Conservation (phyloP, 2,329 filamentous ascomycete species). For the Diaporthe citri region DNA sequence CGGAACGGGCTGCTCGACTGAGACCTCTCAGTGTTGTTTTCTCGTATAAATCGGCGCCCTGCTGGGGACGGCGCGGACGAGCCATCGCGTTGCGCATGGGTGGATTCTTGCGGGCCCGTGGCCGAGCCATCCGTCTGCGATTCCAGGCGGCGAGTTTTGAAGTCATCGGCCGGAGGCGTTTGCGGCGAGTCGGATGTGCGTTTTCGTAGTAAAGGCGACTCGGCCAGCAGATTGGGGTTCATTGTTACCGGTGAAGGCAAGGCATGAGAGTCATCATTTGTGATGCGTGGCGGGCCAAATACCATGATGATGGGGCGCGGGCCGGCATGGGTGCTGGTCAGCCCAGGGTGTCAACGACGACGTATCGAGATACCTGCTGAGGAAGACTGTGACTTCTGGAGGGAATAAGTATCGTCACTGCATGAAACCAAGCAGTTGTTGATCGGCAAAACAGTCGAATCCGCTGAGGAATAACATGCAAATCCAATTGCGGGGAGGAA, state of each 20-base stretch:
- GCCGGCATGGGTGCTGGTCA: conserved; percentile 31
- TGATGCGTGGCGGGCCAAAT: conserved; percentile 19
- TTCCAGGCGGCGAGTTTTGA: conserved; percentile 4
- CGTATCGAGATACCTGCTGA: not conserved
- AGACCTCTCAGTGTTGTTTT: conserved; percentile 30
- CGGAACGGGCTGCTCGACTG: conserved; percentile 50
- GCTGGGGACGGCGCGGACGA: conserved; percentile 10
- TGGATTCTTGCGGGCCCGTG: not conserved
- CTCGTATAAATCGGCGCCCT: conserved; percentile 40
- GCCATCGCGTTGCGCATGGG: not conserved
- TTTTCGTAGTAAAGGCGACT: conserved; percentile 11
- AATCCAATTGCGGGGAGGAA: conserved; percentile 5
- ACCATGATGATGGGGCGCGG: conserved; percentile 30
- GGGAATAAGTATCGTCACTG: not conserved
- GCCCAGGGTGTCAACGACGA: not conserved
- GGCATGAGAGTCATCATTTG: conserved; percentile 32
- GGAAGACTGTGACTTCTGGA: not conserved
- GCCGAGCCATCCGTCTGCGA: not conserved
- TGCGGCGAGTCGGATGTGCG: conserved; percentile 10
- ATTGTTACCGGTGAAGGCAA: conserved; percentile 18
- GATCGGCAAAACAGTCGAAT: not conserved
- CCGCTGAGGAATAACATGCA: conserved; percentile 22
- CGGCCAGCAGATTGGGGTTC: conserved; percentile 17
- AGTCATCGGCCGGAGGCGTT: conserved; percentile 3
- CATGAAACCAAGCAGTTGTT: not conserved